phyloP scores from a whole-genome alignment of 495 filamentous ascomycete species.

The Aspergillus biplanus region DNA sequence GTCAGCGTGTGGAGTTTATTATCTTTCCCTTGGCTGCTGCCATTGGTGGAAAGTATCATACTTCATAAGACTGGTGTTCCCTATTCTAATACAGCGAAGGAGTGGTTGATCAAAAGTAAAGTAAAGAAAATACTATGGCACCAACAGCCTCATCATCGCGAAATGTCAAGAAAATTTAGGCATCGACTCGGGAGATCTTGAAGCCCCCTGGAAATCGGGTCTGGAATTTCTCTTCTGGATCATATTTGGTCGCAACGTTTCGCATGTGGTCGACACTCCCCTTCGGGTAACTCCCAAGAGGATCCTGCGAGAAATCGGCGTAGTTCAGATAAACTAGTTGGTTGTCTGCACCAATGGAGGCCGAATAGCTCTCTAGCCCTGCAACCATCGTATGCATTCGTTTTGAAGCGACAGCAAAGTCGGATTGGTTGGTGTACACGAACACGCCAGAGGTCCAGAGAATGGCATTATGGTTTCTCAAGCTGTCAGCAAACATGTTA shows the following conservation, averaged over 20 bases:
- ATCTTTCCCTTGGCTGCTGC: background rate
- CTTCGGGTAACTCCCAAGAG: conserved; percentile 42
- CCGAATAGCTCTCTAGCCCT: background rate
- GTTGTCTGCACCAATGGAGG: background rate
- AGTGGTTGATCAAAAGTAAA: background rate
- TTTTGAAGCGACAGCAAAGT: background rate
- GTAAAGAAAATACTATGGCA: background rate
- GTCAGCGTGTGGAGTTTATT: background rate
- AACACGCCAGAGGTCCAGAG: background rate
- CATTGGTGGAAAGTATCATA: background rate
- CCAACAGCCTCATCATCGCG: background rate
- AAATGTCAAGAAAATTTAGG: background rate
- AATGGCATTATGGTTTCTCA: conserved; percentile 4
- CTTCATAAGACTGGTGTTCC: background rate
- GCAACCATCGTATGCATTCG: background rate
- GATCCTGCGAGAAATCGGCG: conserved; percentile 37
- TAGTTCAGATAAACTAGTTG: conserved; percentile 26
- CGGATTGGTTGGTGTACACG: background rate
- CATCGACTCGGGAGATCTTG: conserved; percentile 10
- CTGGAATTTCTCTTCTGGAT: conserved; percentile 46
- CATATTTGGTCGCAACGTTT: conserved; percentile 39
- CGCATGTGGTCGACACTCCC: conserved; percentile 34
- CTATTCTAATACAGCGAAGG: background rate
- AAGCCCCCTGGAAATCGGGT: conserved; percentile 27
- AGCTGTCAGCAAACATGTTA: background rate